These are phyloP conservation scores for Vitis hybrid DNA, from an alignment of 177 flowering plant species.

Conservation along the genomic window DNA sequence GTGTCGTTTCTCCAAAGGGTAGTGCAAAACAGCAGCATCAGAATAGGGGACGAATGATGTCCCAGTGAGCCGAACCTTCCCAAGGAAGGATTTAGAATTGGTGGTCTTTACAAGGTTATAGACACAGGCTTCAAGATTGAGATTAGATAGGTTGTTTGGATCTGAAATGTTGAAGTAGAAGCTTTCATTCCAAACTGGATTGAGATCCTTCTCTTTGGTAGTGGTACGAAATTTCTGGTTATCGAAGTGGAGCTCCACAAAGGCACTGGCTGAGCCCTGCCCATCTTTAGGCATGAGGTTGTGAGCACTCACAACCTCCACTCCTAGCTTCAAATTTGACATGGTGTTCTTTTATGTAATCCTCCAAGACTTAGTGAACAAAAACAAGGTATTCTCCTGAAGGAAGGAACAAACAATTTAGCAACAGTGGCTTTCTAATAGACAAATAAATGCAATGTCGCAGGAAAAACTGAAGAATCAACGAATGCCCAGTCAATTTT, in stretches of 20 bases:
- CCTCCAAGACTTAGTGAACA: no score
- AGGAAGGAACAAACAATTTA: no score
- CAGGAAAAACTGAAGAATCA: no score
- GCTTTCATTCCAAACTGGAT: constrained; percentile 51
- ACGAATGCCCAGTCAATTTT: no score
- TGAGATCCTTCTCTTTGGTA: constrained; percentile 42
- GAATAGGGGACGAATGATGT: constrained; percentile 76
- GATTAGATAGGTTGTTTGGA: constrained; percentile 45
- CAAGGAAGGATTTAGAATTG: constrained; percentile 59
- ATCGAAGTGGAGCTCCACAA: constrained; percentile 50
- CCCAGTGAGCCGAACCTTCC: constrained; percentile 72
- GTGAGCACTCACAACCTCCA: constrained; percentile 43
- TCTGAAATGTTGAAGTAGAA: constrained; percentile 50
- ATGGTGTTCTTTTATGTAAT: not conserved
- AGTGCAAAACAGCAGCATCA: constrained; percentile 75
- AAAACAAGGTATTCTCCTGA: no score
- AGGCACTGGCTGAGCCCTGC: constrained; percentile 36
- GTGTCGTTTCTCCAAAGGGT: constrained; percentile 73
- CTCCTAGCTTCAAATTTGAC: constrained; percentile 42
- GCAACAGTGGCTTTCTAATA: no score
- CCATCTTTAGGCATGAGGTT: constrained; percentile 39
- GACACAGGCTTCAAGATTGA: constrained; percentile 65
- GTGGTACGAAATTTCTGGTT: constrained; percentile 40
- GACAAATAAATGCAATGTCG: no score
- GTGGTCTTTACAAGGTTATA: constrained; percentile 40